phyloP scores from a whole-genome alignment of 176 grass and related monocot genomes.

The Oryza officinalis region DNA sequence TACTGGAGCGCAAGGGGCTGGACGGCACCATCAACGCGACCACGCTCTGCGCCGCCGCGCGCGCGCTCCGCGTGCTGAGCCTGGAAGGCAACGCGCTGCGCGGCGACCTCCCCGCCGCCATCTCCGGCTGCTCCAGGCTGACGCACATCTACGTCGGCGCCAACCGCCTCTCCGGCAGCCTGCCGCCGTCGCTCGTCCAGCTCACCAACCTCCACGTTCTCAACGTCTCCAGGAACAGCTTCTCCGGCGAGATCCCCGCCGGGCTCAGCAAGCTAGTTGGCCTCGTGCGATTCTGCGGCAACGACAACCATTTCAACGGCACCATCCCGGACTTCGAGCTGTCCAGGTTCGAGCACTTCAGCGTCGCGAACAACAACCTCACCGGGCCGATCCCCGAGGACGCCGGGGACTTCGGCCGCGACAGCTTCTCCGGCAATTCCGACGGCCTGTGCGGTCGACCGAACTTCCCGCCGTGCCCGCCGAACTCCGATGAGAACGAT shows the following conservation, averaged over 20 bases:
- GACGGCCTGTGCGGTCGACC: constrained; percentile 43
- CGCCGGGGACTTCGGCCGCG: not conserved
- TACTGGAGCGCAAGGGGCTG: not conserved
- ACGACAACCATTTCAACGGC: constrained; percentile 49
- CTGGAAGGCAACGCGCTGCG: constrained; percentile 31
- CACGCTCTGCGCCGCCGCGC: constrained; percentile 37
- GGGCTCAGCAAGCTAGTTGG: constrained; percentile 1
- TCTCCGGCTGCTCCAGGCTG: constrained; percentile 31
- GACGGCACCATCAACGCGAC: constrained; percentile 43
- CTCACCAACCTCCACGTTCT: constrained; percentile 19
- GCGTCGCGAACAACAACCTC: constrained; percentile 53
- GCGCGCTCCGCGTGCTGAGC: constrained; percentile 6
- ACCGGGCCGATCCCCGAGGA: constrained; percentile 38
- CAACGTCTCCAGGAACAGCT: constrained; percentile 41
- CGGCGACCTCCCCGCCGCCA: constrained; percentile 28
- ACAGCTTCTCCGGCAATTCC: constrained; percentile 33
- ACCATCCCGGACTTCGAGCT: constrained; percentile 51
- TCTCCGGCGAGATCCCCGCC: constrained; percentile 50
- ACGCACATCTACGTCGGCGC: constrained; percentile 13
- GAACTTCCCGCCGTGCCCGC: not conserved
- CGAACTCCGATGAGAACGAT: not conserved
- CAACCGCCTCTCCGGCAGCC: constrained; percentile 44
- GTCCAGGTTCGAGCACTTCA: not conserved
- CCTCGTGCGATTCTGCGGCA: not conserved
- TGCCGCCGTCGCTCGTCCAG: constrained; percentile 34